Percentiles rank a stretch among this genome's conserved stretches.
Conservation (phyloP, 345 rosid genomes). For the Bretschneidera sinensis region DNA sequence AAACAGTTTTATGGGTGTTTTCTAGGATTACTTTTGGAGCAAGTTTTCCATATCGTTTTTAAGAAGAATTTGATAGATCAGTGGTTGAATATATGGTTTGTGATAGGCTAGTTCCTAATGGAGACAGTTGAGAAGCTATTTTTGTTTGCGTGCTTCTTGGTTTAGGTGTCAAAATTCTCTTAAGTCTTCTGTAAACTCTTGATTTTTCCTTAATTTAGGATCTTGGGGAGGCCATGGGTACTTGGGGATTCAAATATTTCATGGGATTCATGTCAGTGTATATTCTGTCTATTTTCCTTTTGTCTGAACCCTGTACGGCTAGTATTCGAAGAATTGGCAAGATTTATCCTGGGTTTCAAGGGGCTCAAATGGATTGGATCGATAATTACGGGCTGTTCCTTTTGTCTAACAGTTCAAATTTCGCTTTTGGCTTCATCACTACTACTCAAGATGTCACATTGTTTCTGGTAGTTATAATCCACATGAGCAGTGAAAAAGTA, state of each 20-base stretch:
- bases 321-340: slow-evolving; percentile 29
- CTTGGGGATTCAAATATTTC: slow-evolving; percentile 12
- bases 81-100: too few relatives aligned
- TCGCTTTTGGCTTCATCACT: slow-evolving; percentile 60
- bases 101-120: too few relatives aligned
- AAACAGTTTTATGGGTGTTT: neutral
- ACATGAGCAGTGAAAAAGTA: slow-evolving; percentile 22
- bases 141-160: neutral
- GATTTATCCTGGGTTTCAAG: slow-evolving; percentile 45
- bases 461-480: slow-evolving; percentile 53
- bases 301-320: slow-evolving; percentile 34
- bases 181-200: neutral
- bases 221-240: slow-evolving; percentile 34
- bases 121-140: too few relatives aligned
- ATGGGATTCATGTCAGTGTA: slow-evolving; percentile 22
- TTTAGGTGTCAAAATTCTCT: too few relatives aligned
- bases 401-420: slow-evolving; percentile 49
- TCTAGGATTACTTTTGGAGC: neutral
- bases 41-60: neutral
- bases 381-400: slow-evolving; percentile 63
- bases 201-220: slow-evolving; percentile 1
- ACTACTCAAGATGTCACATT: slow-evolving; percentile 38
- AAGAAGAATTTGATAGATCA: neutral
- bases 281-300: slow-evolving; percentile 25
- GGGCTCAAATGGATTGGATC: slow-evolving; percentile 71